Base-by-base conservation (phyloP, 163 green algal species). In the Picocystis sp. region DNA sequence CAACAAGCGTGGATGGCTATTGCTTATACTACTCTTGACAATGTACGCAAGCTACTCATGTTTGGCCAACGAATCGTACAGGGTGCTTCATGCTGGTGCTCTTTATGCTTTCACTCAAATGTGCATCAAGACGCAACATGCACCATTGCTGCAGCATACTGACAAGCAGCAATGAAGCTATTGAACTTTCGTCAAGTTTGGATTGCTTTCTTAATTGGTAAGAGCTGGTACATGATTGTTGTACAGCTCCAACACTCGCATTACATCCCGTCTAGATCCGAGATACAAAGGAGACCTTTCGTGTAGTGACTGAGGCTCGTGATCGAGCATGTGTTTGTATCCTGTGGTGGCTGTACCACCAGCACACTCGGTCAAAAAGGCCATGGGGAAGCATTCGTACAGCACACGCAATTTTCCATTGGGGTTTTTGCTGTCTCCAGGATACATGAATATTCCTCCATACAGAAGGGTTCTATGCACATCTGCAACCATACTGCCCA, bases 381-480 rank as follows among this genome's bases (percentile, higher is more conserved):
- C 78, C 77, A 86, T 86, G 11, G 77, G 77, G 58, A 72, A 81
- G 46, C 75, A 71, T 62, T 86, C 77, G 60, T 86, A 86, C 43
- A 86, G 67, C 25, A 86, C 54, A 8, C 77, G 53, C 41, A 86
- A 68, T 60, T 86, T 86, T 50, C 77, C 77, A 12, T 64, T 72
- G 23, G 52, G 54, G 38, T 55, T 72, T 56, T 83, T 86, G 41
- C 62, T 68, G 62, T 86, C 77, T 12, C 76, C 69, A 1, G 77
- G 77, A 61, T 86, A 86, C 62, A 79, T 56, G 64, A 85, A 86
- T 38, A 86, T 66, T 25, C 77, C 77, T 14, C 77, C 77, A 41
- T 86, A 86, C 33, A 86, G 66, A 21, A 86, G 55, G 9, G 77
- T 86, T 42, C 77, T 58, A 55, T 86, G 77, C 41, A 86, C 77